phyloP scores from a whole-genome alignment of 2,329 filamentous ascomycete species.

The Penicillium palitans region DNA sequence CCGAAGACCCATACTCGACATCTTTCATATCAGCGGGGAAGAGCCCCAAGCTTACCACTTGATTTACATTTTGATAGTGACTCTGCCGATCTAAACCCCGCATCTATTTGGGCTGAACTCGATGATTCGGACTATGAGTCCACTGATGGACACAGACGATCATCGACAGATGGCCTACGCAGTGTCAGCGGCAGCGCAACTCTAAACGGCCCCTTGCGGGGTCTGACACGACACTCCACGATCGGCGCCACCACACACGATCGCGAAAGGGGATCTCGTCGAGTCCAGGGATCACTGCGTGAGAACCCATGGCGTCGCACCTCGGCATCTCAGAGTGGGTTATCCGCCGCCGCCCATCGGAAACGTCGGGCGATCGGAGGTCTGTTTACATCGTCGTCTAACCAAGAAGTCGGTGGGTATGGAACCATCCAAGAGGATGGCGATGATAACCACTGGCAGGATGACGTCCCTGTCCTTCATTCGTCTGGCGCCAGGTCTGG shows the following conservation, averaged over 20 bases:
- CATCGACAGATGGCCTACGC: slow-evolving; percentile 22
- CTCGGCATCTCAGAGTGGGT: slow-evolving; percentile 28
- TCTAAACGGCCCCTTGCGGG: slow-evolving; percentile 19
- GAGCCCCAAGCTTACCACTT: slow-evolving; percentile 37
- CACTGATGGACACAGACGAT: slow-evolving; percentile 12
- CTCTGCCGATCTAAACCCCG: slow-evolving; percentile 63
- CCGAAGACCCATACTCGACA: slow-evolving; percentile 25
- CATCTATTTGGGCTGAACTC: slow-evolving; percentile 85
- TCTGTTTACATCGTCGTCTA: slow-evolving; percentile 36
- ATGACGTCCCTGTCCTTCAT: neutral
- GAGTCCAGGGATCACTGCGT: slow-evolving; percentile 15
- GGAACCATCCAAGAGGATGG: slow-evolving; percentile 29
- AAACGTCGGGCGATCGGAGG: slow-evolving; percentile 18
- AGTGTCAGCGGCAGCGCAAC: slow-evolving; percentile 26
- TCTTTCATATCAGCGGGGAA: slow-evolving; percentile 34
- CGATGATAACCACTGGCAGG: neutral
- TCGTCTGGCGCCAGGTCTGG: slow-evolving; percentile 4
- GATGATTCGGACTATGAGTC: slow-evolving; percentile 64
- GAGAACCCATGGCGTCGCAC: slow-evolving; percentile 25
- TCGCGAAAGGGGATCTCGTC: slow-evolving; percentile 26
- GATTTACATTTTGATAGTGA: slow-evolving; percentile 41
- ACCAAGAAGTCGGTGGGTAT: slow-evolving; percentile 25
- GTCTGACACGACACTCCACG: slow-evolving; percentile 25
- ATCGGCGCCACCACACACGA: slow-evolving; percentile 22
- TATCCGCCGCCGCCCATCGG: slow-evolving; percentile 20